Percentiles rank a stretch among this genome's conserved stretches.
These are phyloP conservation scores for Mycena vitilis DNA, from an alignment of 768 basidiomycete genomes.

Conservation along the genomic window DNA sequence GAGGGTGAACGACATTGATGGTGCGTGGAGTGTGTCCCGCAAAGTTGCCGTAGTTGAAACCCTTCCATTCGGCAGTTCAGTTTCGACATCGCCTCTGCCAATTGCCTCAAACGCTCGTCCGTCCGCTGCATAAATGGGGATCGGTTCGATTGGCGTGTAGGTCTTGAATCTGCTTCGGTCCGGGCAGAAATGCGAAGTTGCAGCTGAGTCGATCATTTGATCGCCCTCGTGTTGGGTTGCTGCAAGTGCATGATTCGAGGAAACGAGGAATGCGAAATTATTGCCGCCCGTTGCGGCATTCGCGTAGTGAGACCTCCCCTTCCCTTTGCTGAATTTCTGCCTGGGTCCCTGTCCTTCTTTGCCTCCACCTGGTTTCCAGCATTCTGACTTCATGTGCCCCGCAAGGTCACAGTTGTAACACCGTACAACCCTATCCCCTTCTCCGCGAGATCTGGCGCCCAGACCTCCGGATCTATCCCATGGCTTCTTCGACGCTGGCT, in stretches of 20 bases:
- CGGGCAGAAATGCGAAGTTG: neutral
- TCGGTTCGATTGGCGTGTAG: neutral
- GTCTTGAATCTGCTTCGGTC: neutral
- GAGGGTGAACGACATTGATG: slow-evolving; percentile 5
- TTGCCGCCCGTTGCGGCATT: too few relatives aligned
- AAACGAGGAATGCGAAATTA: too few relatives aligned
- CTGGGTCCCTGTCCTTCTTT: too few relatives aligned
- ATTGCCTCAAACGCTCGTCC: neutral
- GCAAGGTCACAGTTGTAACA: too few relatives aligned
- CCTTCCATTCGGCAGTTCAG: neutral
- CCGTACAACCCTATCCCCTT: too few relatives aligned
- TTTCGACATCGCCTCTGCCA: neutral
- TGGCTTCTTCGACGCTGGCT: too few relatives aligned
- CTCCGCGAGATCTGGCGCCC: too few relatives aligned
- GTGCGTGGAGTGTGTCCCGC: neutral
- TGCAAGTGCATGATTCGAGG: neutral
- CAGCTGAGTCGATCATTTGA: neutral
- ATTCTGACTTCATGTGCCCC: too few relatives aligned
- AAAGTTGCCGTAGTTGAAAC: neutral
- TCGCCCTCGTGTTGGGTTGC: neutral
- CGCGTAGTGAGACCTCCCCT: too few relatives aligned
- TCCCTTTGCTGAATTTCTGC: too few relatives aligned
- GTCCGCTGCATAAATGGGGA: neutral
- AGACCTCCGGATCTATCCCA: too few relatives aligned
- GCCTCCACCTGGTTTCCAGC: too few relatives aligned